Base-by-base conservation (phyloP, 2,329 filamentous ascomycete genomes). In the Rhynchosporium secalis region DNA sequence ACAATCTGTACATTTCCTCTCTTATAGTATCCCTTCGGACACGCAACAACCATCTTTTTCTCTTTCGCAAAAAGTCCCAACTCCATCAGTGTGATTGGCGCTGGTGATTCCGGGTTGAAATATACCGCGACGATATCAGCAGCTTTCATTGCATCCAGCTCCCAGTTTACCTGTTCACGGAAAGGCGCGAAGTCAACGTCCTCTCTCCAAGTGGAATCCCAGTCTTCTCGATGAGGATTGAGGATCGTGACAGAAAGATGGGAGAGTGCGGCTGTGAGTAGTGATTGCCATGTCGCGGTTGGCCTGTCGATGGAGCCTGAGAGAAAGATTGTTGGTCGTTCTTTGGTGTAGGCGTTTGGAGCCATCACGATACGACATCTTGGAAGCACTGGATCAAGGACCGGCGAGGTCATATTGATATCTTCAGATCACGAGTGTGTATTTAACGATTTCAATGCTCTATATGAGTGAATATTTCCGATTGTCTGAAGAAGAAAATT, bases 1-100 rank as follows among this genome's bases (percentile, higher is more conserved):
- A 86, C 78, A 13, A 85, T 75, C 68, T 83, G 76, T 38, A 89
- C 83, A 65, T 89, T 87, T 0, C 84, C 86, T n/a, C 77, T 77
- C 71, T 86, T 86, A 73, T 73, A 78, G 68, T 83, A 89, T 0
- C 77, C 78, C 29, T 76, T 71, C 1, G 78, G 76, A 52, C 67
- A 68, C 52, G 81, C 85, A 47, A 81, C 80, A 0, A 87, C 84
- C 10, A 88, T 74, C 1, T 78, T 76, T 69, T 80, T 83, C 1
- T 74, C 74, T 67, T 15, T 67, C 49, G 80, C 79, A 54, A 76
- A 81, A 3, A 89, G 73, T 0, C 86, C 86, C 20, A 89, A 72
- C 74, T 89, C 86, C 49, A 88, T 73, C 69, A 89, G 72, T 40
- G 81, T 85, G 31, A 88, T 78, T 1, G 83, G 82, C 7, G 84